Conservation (phyloP, 2,329 filamentous ascomycete genomes). For the Juglanconis juglandina region DNA sequence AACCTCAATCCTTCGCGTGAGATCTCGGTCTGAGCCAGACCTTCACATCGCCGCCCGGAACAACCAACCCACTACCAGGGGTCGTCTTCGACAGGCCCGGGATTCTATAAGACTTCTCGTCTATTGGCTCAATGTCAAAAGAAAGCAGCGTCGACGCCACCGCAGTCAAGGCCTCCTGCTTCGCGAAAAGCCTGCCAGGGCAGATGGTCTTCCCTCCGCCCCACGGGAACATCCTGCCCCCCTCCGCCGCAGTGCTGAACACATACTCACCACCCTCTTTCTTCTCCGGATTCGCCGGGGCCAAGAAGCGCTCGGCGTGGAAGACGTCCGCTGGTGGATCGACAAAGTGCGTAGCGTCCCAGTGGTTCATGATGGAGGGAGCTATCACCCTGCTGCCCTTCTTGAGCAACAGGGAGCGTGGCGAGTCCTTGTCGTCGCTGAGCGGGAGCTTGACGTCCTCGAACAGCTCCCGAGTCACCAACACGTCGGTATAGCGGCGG, state of each 20-base stretch:
- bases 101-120: not conserved
- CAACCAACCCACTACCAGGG: not conserved
- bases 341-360: not conserved
- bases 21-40: not conserved
- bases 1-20: slow-evolving; percentile 20
- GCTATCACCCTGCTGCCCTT: not conserved
- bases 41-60: not conserved
- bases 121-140: not conserved
- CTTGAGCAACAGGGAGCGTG: not conserved
- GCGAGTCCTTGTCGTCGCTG: not conserved
- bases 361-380: not conserved
- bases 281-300: not conserved
- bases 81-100: not conserved
- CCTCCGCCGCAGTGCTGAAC: not conserved
- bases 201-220: not conserved
- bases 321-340: not conserved
- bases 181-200: not conserved
- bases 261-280: not conserved
- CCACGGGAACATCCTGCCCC: not conserved
- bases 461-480: not conserved
- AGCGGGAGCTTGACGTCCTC: not conserved
- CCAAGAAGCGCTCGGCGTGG: not conserved
- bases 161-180: not conserved
- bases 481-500: not conserved
- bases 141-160: not conserved